Evolutionary conservation across 176 grass and related monocot genomes (phyloP), one percentile per base, ranked within the genome.

Genomic region (Musa acuminata): DNA sequence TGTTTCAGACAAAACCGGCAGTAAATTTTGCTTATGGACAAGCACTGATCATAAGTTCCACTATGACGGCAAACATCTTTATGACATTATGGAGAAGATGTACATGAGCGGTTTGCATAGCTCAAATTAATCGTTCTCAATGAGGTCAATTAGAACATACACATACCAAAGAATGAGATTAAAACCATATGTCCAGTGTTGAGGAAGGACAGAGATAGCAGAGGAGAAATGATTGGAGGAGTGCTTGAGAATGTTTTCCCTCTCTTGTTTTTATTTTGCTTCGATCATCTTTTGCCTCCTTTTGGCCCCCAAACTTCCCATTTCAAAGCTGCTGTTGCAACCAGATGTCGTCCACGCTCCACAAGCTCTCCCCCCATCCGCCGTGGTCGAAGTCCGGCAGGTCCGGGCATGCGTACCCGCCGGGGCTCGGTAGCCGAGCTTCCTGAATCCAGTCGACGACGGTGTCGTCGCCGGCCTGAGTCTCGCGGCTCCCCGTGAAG

Each of bases 291-390:
- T n/a, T 29, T 72, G 16, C 51, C 51, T 35, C 51, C 51, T 73
- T 53, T 26, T 73, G 11, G 11, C 7, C 4, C 35, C 35, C 4
- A 6, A 19, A 53, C 25, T 54, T 69, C 9, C 17, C 57, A 60
- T 60, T 35, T 71, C n/a, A 75, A n/a, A 75, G 53, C 54, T 75
- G 72, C 54, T 75, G 72, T 1, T 75, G 53, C 0, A 75, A 6
- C 72, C 72, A 75, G 35, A 62, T 60, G 26, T 75, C 72, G 16
- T 75, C 72, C 53, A 75, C 54, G 16, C 14, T 75, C 72, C 72
- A 75, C 72, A 60, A 6, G 24, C 26, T 75, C 72, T 74, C 72
- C 14, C 23, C 52, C 72, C 72, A 75, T 2, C 13, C 54, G 16
- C 53, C 27, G 53, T 75, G 72, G 11, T 75, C 72, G 4, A 62